These are phyloP conservation scores for Edaphochlamys debaryana DNA, from an alignment of 139 green algal species.

Conservation along the genomic window DNA sequence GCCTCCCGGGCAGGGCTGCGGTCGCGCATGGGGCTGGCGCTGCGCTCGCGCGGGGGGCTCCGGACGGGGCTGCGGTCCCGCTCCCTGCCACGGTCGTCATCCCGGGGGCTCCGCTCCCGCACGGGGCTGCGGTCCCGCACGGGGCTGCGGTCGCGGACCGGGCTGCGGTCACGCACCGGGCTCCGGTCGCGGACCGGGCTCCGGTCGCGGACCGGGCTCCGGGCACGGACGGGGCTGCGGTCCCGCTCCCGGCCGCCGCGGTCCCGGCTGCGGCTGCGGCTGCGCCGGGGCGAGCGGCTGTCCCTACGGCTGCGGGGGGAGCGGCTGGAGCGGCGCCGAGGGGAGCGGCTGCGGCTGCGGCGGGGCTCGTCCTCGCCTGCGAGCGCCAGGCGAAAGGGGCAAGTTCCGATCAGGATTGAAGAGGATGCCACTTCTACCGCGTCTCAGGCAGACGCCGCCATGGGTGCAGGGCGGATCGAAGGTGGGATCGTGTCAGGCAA, in stretches of 20 bases:
- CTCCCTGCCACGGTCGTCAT: no score
- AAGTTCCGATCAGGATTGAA: no score
- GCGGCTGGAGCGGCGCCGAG: background rate
- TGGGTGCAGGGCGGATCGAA: no score
- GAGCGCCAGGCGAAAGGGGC: background rate
- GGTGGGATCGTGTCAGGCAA: no score
- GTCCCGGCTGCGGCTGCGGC: slow-evolving; percentile 32
- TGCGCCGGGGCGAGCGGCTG: slow-evolving; percentile 18
- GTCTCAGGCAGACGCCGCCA: no score
- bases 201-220: background rate
- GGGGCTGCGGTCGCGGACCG: no score
- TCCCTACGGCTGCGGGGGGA: background rate
- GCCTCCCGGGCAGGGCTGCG: background rate
- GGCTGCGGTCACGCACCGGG: background rate
- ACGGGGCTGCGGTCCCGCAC: slow-evolving; percentile 9
- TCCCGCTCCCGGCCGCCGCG: slow-evolving; percentile 7
- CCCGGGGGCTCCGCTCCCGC: no score
- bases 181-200: background rate
- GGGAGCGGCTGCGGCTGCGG: background rate
- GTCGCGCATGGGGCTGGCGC: background rate
- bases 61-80: background rate
- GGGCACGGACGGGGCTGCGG: slow-evolving; percentile 12
- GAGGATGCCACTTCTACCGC: no score
- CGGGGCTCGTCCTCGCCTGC: background rate
- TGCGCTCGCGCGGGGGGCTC: background rate